A percentile compares a stretch with the other conserved stretches of the same genome.
Conservation (phyloP, 495 filamentous ascomycete species). For the Xylaria castorea region DNA sequence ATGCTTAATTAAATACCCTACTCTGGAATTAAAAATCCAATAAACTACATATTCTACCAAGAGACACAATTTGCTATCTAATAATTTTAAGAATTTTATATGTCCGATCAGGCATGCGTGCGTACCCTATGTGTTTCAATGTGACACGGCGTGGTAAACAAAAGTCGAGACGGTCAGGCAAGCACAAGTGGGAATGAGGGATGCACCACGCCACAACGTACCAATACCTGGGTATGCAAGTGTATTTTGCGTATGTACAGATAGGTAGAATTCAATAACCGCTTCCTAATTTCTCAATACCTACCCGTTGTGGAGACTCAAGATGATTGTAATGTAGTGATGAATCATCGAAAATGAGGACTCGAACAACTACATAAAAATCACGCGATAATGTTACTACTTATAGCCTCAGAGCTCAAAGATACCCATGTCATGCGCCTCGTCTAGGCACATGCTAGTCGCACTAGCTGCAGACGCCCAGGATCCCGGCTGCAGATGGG, state of each 20-base stretch:
- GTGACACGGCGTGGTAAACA: neutral
- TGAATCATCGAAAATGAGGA: constrained; percentile 20
- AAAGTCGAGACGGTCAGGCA: neutral
- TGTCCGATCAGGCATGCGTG: neutral
- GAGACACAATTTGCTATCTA: neutral
- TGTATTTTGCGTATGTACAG: neutral
- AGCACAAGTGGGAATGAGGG: neutral
- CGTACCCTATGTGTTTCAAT: neutral
- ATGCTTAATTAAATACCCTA: neutral
- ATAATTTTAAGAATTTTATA: neutral
- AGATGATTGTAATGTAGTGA: neutral
- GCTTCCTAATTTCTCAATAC: neutral
- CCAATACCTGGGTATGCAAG: neutral
- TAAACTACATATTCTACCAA: neutral
- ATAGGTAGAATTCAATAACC: too few species aligned
- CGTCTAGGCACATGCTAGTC: neutral
- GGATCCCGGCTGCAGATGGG: neutral
- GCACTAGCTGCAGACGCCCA: neutral
- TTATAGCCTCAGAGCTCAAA: neutral
- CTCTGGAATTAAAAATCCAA: neutral
- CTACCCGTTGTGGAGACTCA: neutral
- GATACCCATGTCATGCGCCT: neutral
- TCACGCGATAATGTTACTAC: neutral
- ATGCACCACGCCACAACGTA: neutral
- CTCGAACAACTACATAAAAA: neutral